Conservation (phyloP, 805 yeast species). For the Candida fluviatilis region DNA sequence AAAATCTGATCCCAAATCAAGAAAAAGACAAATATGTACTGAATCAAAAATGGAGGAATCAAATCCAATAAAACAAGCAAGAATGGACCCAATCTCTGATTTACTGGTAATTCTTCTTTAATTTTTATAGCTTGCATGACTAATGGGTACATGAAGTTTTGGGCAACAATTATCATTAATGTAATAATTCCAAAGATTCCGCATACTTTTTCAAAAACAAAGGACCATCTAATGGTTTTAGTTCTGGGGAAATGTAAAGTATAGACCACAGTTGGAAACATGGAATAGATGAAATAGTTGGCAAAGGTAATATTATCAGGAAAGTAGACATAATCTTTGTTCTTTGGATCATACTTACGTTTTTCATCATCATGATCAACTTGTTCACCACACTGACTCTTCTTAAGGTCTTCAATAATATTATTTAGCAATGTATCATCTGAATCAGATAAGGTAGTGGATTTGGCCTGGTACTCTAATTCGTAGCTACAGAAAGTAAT, state of each 20-base stretch:
- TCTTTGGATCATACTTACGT: slow-evolving; percentile 1
- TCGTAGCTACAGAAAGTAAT: slow-evolving; percentile 71
- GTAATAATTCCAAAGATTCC: slow-evolving; percentile 87
- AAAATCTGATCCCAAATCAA: slow-evolving; percentile 94
- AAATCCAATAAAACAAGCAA: slow-evolving; percentile 65
- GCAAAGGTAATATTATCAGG: slow-evolving; percentile 65
- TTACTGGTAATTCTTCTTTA: slow-evolving; percentile 43
- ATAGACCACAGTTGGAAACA: slow-evolving; percentile 88
- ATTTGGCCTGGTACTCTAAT: slow-evolving; percentile 51
- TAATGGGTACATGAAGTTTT: slow-evolving; percentile 68
- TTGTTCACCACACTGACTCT: not conserved
- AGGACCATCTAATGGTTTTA: slow-evolving; percentile 59
- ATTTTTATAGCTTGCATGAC: slow-evolving; percentile 57
- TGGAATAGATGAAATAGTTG: slow-evolving; percentile 73
- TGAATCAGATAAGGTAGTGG: slow-evolving; percentile 12
- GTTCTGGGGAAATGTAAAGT: slow-evolving; percentile 82
- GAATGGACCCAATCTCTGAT: slow-evolving; percentile 42
- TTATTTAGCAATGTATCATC: slow-evolving; percentile 9
- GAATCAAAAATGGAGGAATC: slow-evolving; percentile 72
- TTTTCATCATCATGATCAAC: not conserved
- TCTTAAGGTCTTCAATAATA: slow-evolving; percentile 5
- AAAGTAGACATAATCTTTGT: slow-evolving; percentile 36
- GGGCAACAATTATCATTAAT: slow-evolving; percentile 78
- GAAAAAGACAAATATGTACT: slow-evolving; percentile 77
- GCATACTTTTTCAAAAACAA: slow-evolving; percentile 60